A percentile compares a stretch with the other conserved stretches of the same genome.
phyloP scores from a whole-genome alignment of 805 yeast genomes.

The Candida khao-thaluensis region DNA sequence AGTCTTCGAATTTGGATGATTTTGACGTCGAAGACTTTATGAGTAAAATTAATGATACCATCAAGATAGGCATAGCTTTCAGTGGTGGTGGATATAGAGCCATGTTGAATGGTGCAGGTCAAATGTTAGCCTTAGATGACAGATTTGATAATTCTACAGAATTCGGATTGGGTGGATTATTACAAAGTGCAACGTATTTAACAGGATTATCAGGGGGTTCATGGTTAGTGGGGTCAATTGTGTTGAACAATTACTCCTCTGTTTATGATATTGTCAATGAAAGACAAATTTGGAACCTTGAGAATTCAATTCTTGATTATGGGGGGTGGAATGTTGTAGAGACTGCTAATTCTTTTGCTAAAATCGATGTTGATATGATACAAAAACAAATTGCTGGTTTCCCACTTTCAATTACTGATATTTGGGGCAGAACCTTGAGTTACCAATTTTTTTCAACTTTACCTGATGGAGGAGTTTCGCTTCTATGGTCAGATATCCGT shows the following conservation, averaged over 20 bases:
- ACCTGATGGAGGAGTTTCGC: constrained; percentile 25
- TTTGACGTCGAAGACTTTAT: constrained; percentile 45
- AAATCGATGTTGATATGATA: constrained; percentile 26
- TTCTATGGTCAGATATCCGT: constrained; percentile 31
- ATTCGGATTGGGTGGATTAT: constrained; percentile 70
- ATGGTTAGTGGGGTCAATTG: constrained; percentile 65
- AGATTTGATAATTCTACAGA: constrained; percentile 54
- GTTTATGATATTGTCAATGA: constrained; percentile 38
- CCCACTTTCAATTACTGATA: constrained; percentile 37
- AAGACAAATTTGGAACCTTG: constrained; percentile 36
- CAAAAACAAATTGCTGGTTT: constrained; percentile 37
- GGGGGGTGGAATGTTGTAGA: constrained; percentile 56
- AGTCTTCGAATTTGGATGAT: constrained; percentile 44
- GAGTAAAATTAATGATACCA: constrained; percentile 23
- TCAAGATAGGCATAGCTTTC: constrained; percentile 36
- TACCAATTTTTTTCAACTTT: constrained; percentile 42
- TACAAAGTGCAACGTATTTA: constrained; percentile 70
- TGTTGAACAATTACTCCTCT: constrained; percentile 56
- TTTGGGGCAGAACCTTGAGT: constrained; percentile 43
- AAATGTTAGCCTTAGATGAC: constrained; percentile 74
- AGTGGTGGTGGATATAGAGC: constrained; percentile 82
- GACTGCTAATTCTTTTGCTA: constrained; percentile 53
- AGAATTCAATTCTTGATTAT: constrained; percentile 70
- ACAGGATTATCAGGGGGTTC: constrained; percentile 68
- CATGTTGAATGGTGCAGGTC: constrained; percentile 84